Base-by-base conservation (phyloP, 2,329 filamentous ascomycete genomes). In the Colletotrichum kahawae region DNA sequence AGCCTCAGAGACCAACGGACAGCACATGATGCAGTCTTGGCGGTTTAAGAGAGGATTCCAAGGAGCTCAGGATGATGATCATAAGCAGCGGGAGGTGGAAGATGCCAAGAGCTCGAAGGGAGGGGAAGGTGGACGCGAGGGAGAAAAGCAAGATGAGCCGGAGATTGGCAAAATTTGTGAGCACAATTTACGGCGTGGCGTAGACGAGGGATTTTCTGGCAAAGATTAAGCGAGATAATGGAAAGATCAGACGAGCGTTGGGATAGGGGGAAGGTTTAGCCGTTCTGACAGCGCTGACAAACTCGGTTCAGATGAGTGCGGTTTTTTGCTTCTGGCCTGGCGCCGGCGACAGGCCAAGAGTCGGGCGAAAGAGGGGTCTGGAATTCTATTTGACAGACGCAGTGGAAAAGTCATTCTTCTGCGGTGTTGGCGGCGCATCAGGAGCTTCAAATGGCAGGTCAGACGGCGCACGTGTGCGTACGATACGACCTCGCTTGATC, bases 21-120 rank as follows among this genome's bases (percentile, higher is more conserved):
- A 74, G 21, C 67, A 74, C 59, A 71, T 65, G 60, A 71, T 74
- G 67, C 71, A 74, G 67, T 34, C 71, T 74, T 74, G 71, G 71
- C 71, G 16, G 71, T 74, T 59, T 62, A 60, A 66, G 18, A 74
- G 60, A 65, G 31, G 27, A 36, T 60, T 60, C 48, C 31, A 14
- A 59, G 36, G 59, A 65, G 67, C 67, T 66, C 27, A 29, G 16
- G 36, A 36, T 38, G 71, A 51, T 56, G 33, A 66, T 71, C 67
- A 68, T 59, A 24, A 48, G 34, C 27, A 60, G 31, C 67, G 27
- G 7, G 66, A 48, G 56, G 60, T 66, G 60, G 69, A 57, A 57
- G 65, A 70, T 60, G 48, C 54, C 29, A 21, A 6, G 24, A 54
- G 14, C 59, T 51, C 27, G 10, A 21, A 6, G 24, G 60, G n/a